Evolutionary conservation across 140 eudicot genomes (phyloP), one percentile per base, ranked within the genome.

Genomic region (Anethum foeniculum): DNA sequence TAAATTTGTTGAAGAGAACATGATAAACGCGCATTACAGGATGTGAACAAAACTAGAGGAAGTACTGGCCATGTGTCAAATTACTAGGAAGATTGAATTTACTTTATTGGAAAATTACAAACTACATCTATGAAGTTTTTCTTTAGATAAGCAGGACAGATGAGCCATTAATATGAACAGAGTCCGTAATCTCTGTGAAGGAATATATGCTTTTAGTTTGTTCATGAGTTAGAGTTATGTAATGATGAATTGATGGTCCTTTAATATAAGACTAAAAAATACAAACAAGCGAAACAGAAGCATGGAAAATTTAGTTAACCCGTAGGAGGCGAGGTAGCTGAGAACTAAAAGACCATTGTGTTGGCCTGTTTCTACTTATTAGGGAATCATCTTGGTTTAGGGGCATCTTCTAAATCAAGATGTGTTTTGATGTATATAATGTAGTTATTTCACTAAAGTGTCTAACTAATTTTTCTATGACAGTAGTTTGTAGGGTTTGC

Each of bases 1-100:
- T 23, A 56, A 56, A 25, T n/a, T 85, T 69, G 64, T 91, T 80
- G 90, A 91, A 38, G 27, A 74, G 76, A 84, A 39, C 80, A 84
- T 89, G 38, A 34, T 34, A 34, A 34, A 34, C 1, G 38, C 38
- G 38, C 38, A 34, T 34, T 34, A 34, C 38, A 34, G 38, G 38
- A 34, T 1, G 38, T 34, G 5, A 39, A 39, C 43, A 58, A 1
- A 23, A 58, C n/a, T 32, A 9, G 68, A n/a, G 68, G 32, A 60
- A 9, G 27, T 60, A 60, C 6, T 8, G 8, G 68, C 68, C 13
- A 60, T 60, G 15, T 13, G 21, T 30, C 73, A 67, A 6, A 28
- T 14, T 30, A 27, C 34, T 21, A 65, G 39, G 18, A 65, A 58
- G 12, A 8, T 60, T 6, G 38, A 56, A 23, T n/a, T 60, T 25